Evolutionary conservation across 345 rosid species (phyloP).

Genomic region (Populus tremula): DNA sequence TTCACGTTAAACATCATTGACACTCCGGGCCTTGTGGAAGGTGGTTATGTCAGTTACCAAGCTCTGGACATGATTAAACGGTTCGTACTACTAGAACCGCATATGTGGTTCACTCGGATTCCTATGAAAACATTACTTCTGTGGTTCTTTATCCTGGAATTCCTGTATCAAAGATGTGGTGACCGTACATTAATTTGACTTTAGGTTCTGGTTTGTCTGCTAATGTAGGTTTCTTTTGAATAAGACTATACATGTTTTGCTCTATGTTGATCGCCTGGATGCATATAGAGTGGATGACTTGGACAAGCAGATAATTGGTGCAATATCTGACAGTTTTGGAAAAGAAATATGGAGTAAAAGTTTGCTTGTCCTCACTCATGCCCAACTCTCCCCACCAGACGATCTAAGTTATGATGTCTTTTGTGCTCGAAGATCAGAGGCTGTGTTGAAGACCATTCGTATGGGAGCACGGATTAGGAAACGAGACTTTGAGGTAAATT

Average conservation of each 20-base stretch:
- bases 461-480: constrained; percentile 56
- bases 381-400: constrained; percentile 80
- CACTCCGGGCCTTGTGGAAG: constrained; percentile 84
- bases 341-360: constrained; percentile 72
- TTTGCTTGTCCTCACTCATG: constrained; percentile 82
- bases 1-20: constrained; percentile 73
- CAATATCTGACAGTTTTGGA: constrained; percentile 70
- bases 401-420: constrained; percentile 61
- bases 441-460: constrained; percentile 56
- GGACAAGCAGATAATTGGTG: constrained; percentile 70
- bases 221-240: constrained; percentile 62
- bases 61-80: constrained; percentile 69
- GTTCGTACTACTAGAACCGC: constrained; percentile 29
- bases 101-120: not conserved
- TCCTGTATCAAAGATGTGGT: not conserved
- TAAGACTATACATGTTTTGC: constrained; percentile 65
- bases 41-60: constrained; percentile 78
- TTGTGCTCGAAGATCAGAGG: constrained; percentile 63
- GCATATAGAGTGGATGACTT: constrained; percentile 81
- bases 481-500: constrained; percentile 52
- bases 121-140: not conserved
- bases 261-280: constrained; percentile 81
- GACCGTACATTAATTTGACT: not conserved
- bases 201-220: not conserved
- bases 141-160: not conserved